Conservation (phyloP, 148 eudicot species). For the Agrostemma githago region DNA sequence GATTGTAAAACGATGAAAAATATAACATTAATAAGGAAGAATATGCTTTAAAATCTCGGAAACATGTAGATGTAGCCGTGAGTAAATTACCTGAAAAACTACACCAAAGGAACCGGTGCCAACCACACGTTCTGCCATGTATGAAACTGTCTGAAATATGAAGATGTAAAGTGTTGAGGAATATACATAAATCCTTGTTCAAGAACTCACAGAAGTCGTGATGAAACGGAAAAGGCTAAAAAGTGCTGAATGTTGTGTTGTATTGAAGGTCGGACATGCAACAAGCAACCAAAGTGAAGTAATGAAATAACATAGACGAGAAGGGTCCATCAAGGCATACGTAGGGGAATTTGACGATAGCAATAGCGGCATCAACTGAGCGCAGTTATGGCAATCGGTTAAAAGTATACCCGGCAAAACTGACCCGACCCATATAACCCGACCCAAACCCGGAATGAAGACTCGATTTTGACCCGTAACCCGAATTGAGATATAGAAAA, state of each 20-base stretch:
- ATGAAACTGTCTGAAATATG: constrained; percentile 66
- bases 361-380: not conserved
- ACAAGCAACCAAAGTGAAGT: not conserved
- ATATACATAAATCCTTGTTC: constrained; percentile 2
- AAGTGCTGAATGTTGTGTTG: not conserved
- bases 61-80: not conserved
- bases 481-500: no score
- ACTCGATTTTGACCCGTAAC: no score
- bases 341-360: not conserved
- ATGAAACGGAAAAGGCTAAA: not conserved
- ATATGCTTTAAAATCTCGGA: not conserved
- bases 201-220: not conserved
- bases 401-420: not conserved
- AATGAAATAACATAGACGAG: not conserved
- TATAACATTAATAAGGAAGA: not conserved
- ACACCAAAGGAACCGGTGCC: constrained; percentile 98
- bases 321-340: not conserved
- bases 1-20: constrained; percentile 7
- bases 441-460: no score
- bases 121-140: constrained; percentile 91
- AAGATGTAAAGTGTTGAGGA: constrained; percentile 3
- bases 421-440: no score
- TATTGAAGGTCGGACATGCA: not conserved
- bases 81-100: constrained; percentile 66
- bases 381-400: not conserved